Conservation (phyloP, 768 basidiomycete genomes). For the Leccinum obscurum region DNA sequence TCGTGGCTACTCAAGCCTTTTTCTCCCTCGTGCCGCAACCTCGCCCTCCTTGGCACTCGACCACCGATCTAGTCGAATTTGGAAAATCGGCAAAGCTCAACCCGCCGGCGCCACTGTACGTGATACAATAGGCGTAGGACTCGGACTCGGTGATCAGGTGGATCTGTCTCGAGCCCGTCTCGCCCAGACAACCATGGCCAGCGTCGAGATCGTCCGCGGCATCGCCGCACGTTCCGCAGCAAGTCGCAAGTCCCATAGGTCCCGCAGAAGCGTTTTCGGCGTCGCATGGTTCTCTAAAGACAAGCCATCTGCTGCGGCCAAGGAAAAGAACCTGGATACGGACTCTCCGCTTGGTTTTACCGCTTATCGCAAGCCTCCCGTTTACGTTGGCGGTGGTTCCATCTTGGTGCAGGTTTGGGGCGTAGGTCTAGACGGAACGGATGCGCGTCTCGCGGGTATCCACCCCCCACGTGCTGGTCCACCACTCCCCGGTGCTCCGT, state of each 20-base stretch:
- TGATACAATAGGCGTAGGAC: constrained; percentile 27
- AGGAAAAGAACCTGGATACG: constrained; percentile 11
- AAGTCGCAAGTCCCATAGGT: constrained; percentile 19
- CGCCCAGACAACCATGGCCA: constrained; percentile 88
- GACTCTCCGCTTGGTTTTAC: constrained; percentile 61
- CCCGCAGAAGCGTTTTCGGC: constrained; percentile 27
- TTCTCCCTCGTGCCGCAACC: constrained; percentile 44
- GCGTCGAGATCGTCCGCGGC: constrained; percentile 74
- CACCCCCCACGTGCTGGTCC: constrained; percentile 17
- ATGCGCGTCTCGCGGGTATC: constrained; percentile 64
- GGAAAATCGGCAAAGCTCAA: constrained; percentile 24
- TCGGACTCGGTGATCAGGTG: constrained; percentile 47
- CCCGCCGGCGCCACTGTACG: constrained; percentile 17
- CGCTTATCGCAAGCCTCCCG: constrained; percentile 70
- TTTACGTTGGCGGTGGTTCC: constrained; percentile 63
- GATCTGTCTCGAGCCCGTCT: constrained; percentile 77
- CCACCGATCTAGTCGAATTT: constrained; percentile 20
- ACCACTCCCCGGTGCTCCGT: constrained; percentile 20
- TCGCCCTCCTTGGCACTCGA: constrained; percentile 21
- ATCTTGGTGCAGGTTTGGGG: constrained; percentile 89
- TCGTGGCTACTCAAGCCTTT: constrained; percentile 54
- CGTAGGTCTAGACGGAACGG: constrained; percentile 78
- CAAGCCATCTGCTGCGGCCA: constrained; percentile 10
- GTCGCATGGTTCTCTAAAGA: constrained; percentile 34
- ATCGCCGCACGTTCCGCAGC: constrained; percentile 30